phyloP scores from a whole-genome alignment of 2,329 filamentous ascomycete species.

The Paecilomyces variotii region DNA sequence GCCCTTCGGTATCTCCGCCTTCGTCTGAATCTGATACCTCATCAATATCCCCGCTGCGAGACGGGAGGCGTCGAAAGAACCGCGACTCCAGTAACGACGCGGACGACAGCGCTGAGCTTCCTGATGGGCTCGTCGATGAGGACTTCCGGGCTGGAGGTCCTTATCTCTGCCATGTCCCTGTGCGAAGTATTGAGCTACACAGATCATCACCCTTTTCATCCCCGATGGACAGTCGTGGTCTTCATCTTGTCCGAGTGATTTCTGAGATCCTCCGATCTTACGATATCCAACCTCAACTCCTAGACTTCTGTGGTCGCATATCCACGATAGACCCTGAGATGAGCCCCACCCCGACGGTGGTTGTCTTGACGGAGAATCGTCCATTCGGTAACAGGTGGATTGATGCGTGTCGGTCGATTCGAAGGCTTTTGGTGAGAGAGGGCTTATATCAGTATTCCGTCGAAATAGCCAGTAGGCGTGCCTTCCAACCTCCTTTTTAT shows the following conservation, averaged over 20 bases:
- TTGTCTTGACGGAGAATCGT: not conserved
- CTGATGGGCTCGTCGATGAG: slow-evolving; percentile 1
- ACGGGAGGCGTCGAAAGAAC: not conserved
- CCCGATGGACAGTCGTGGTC: not conserved
- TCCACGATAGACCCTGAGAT: not conserved
- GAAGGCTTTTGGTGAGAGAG: not conserved
- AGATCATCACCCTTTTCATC: not conserved
- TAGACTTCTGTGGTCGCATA: not conserved
- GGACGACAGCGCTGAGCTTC: not conserved
- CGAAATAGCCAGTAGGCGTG: not conserved
- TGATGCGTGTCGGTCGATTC: not conserved
- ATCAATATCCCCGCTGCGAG: not conserved
- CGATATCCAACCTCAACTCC: not conserved
- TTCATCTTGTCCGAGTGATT: not conserved
- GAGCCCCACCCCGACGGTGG: not conserved
- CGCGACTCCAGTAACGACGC: not conserved
- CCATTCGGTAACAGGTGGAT: not conserved
- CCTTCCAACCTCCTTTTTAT: not conserved
- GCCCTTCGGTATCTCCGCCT: not conserved
- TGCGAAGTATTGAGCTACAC: not conserved
- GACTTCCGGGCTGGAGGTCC: not conserved
- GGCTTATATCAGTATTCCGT: not conserved
- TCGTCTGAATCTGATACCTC: not conserved
- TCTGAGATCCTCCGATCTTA: not conserved
- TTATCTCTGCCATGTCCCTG: not conserved